Evolutionary conservation across 2,329 filamentous ascomycete genomes (phyloP).

Genomic region (Blastomyces emzantsi): DNA sequence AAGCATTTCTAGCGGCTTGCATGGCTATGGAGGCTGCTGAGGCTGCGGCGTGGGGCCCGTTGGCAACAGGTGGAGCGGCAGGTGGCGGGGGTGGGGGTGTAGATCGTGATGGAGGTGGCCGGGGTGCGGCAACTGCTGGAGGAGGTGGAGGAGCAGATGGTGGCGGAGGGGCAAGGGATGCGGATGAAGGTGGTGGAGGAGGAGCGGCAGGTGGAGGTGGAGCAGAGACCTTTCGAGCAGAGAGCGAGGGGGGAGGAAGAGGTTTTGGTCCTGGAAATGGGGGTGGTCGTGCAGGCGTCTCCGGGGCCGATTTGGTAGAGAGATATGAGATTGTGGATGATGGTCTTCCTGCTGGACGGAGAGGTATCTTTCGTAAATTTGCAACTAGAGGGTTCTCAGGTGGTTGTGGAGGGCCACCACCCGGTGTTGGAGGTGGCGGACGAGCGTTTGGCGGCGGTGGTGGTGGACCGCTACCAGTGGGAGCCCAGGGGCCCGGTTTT

Average conservation of each 20-base stretch:
- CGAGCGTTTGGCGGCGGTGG: constrained; percentile 47
- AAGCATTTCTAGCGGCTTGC: constrained; percentile 51
- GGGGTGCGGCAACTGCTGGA: constrained; percentile 32
- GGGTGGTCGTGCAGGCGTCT: constrained; percentile 54
- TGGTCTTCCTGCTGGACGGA: constrained; percentile 46
- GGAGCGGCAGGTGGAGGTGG: constrained; percentile 39
- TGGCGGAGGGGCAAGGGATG: constrained; percentile 34
- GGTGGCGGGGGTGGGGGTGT: constrained; percentile 22
- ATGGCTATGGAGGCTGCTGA: constrained; percentile 45
- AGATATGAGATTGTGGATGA: constrained; percentile 51
- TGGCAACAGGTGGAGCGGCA: constrained; percentile 43
- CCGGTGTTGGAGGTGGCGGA: constrained; percentile 42
- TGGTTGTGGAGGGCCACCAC: constrained; percentile 40
- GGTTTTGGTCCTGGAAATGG: constrained; percentile 48
- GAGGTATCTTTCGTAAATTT: constrained; percentile 51
- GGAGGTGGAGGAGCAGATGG: constrained; percentile 35
- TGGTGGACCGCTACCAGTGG: constrained; percentile 43
- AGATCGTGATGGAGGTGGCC: constrained; percentile 33
- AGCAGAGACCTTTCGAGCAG: constrained; percentile 49
- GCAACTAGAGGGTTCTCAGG: constrained; percentile 47
- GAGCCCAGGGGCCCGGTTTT: constrained; percentile 42
- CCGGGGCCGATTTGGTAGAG: constrained; percentile 42
- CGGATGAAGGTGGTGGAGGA: constrained; percentile 35
- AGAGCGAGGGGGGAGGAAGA: constrained; percentile 46
- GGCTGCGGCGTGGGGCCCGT: constrained; percentile 28